Evolutionary conservation across 2,329 filamentous ascomycete genomes (phyloP), one percentile per base, ranked within the genome.

Genomic region (Blastomyces gilchristii): DNA sequence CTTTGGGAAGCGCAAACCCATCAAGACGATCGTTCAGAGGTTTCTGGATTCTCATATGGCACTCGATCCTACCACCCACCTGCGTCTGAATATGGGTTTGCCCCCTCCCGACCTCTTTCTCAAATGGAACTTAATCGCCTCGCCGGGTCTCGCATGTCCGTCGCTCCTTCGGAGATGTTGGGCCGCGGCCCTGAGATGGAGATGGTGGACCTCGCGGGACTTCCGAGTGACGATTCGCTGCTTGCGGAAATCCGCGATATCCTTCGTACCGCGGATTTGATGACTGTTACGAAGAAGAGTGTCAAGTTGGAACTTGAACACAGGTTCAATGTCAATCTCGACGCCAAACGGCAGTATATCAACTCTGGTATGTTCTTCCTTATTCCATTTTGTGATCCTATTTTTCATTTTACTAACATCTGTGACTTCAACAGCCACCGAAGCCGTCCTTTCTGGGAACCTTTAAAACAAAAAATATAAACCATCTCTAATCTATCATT

Each of bases 201-300:
- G 73, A 86, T 91, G 85, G 75, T 84, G 7, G 88, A 89, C 70
- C 81, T 96, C 69, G 81, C 84, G 8, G 85, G 87, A 63, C 78
- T 97, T 72, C 94, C 94, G 0, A 89, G 83, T 65, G 94, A 99
- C 69, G 94, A 99, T 71, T 88, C 90, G 12, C 81, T 99, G 59
- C 80, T 99, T 66, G 87, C 91, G 0, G 94, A 99, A 81, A 99
- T 99, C 70, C 85, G 94, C 60, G 91, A 97, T 72, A 96, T 99
- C 67, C 80, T 99, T 66, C 85, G 87, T 69, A 95, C 89, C 14
- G 92, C 91, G 1, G 94, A 99, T 77, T 79, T 99, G 72, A 99
- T 99, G 94, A 92, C 85, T 4, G 90, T 99, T 53, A 99, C 94
- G 68, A 99, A 99, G 86, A 99, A 99, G 85, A 91, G 89, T 70